phyloP scores from a whole-genome alignment of 169 alveolate species.

The Plasmodium malariae region DNA sequence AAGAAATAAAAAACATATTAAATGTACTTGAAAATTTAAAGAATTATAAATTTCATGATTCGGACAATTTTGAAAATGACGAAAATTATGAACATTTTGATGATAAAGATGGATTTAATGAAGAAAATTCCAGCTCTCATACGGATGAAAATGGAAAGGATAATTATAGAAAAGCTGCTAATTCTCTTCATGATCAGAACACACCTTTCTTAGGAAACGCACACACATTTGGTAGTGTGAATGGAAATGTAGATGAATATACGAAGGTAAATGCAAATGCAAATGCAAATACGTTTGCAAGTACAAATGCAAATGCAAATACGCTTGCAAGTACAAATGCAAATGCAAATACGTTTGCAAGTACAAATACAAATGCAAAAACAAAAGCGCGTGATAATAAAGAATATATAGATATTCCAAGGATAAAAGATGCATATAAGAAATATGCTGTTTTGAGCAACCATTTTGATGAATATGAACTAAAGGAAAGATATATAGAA shows the following conservation, averaged over 20 bases:
- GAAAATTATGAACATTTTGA: slow-evolving; percentile 40
- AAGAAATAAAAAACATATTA: slow-evolving; percentile 50
- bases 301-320: too few species aligned
- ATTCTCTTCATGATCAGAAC: slow-evolving; percentile 20
- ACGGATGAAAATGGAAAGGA: slow-evolving; percentile 15
- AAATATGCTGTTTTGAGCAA: slow-evolving; percentile 7
- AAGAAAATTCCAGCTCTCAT: not conserved
- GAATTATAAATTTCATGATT: slow-evolving; percentile 62
- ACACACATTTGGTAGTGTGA: slow-evolving; percentile 7
- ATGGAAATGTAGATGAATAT: not conserved
- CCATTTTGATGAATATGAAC: slow-evolving; percentile 22
- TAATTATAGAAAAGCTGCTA: not conserved
- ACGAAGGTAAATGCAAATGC: too few species aligned
- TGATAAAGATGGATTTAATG: not conserved
- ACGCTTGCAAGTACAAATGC: too few species aligned
- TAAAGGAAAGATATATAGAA: not conserved
- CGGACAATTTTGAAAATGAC: slow-evolving; percentile 46
- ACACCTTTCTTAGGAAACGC: slow-evolving; percentile 50
- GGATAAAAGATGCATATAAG: slow-evolving; percentile 19
- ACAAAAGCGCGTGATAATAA: not conserved
- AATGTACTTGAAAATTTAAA: slow-evolving; percentile 49
- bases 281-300: too few species aligned
- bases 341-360: too few species aligned
- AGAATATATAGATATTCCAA: slow-evolving; percentile 18
- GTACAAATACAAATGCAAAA: not conserved